Evolutionary conservation across 2,329 filamentous ascomycete species (phyloP).

Genomic region (Penicillium sp.): DNA sequence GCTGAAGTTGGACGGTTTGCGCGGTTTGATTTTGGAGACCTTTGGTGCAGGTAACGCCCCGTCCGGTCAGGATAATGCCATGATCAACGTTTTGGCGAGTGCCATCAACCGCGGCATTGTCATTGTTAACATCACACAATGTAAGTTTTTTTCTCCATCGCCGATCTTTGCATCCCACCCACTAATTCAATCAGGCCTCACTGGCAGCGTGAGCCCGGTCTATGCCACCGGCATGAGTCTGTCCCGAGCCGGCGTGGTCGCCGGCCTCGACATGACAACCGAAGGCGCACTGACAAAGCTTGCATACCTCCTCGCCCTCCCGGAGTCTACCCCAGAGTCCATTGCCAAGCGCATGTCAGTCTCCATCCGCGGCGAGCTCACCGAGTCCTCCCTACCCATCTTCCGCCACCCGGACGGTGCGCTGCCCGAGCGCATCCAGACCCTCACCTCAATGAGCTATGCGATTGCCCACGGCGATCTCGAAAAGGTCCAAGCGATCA

Average conservation of each 20-base stretch:
- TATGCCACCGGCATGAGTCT: conserved; percentile 77
- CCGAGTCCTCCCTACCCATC: conserved; percentile 69
- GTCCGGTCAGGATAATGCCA: conserved; percentile 73
- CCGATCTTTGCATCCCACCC: conserved; percentile 33
- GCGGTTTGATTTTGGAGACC: conserved; percentile 83
- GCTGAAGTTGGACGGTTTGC: conserved; percentile 71
- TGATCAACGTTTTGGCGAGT: conserved; percentile 74
- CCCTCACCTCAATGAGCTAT: conserved; percentile 76
- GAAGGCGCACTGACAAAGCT: conserved; percentile 91
- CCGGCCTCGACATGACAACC: conserved; percentile 84
- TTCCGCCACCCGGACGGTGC: conserved; percentile 72
- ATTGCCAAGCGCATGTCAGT: conserved; percentile 71
- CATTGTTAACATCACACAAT: conserved; percentile 90
- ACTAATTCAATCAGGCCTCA: conserved; percentile 47
- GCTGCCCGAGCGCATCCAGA: conserved; percentile 60
- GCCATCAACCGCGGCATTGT: conserved; percentile 80
- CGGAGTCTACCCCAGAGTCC: conserved; percentile 63
- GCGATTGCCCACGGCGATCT: conserved; percentile 74
- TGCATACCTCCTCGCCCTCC: conserved; percentile 75
- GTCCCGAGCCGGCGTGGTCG: conserved; percentile 81
- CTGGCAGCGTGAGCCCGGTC: conserved; percentile 73
- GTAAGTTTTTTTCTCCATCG: conserved; percentile 54
- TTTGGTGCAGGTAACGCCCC: conserved; percentile 94
- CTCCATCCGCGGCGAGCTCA: conserved; percentile 82
- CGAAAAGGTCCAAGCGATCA: conserved; percentile 64